Evolutionary conservation across 2,329 filamentous ascomycete species (phyloP).

Genomic region (Cytospora chrysosperma): DNA sequence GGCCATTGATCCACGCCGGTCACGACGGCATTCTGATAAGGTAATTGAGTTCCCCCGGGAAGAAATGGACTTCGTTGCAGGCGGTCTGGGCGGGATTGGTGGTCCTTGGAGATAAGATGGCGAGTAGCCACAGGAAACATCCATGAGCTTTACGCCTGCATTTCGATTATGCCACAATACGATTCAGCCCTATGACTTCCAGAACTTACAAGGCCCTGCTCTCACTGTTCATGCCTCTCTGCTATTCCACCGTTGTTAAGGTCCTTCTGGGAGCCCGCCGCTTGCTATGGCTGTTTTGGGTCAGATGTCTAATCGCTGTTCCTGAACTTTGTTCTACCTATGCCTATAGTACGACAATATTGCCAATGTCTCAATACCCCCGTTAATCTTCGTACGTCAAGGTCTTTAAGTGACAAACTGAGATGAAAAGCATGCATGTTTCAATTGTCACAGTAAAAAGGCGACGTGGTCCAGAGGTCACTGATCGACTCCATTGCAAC

Average conservation of each 20-base stretch:
- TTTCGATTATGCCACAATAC: constrained; percentile 9
- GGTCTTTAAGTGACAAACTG: not conserved
- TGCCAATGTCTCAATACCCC: not conserved
- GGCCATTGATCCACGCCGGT: not conserved
- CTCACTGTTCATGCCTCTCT: not conserved
- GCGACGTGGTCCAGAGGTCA: not conserved
- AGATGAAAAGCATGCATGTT: constrained; percentile 26
- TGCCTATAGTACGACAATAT: not conserved
- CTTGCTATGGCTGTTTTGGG: not conserved
- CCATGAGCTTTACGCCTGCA: not conserved
- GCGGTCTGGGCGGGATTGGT: not conserved
- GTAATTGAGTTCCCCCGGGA: not conserved
- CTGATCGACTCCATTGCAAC: not conserved
- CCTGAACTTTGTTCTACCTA: not conserved
- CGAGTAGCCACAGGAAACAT: not conserved
- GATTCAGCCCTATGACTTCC: constrained; percentile 4
- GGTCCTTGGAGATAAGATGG: constrained; percentile 7
- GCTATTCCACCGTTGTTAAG: not conserved
- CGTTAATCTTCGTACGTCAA: not conserved
- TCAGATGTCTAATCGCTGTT: not conserved
- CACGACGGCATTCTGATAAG: constrained; percentile 10
- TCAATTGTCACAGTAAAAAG: not conserved
- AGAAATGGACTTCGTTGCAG: not conserved
- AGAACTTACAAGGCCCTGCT: not conserved
- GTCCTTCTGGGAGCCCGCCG: no score